Evolutionary conservation across 2,329 filamentous ascomycete genomes (phyloP).

Genomic region (Phialophora verrucosa): DNA sequence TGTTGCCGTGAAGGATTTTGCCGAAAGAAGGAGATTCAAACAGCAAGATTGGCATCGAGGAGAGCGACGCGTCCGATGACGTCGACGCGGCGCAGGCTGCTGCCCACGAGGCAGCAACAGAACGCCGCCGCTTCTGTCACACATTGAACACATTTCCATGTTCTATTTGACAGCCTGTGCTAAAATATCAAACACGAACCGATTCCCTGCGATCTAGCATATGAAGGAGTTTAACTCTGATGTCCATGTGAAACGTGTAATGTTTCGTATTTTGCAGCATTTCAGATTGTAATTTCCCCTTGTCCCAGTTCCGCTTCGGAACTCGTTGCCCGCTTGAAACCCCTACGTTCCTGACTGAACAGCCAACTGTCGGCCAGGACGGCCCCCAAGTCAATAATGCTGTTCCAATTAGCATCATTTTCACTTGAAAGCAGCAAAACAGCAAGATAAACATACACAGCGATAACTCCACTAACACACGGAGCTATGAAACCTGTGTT

Average conservation of each 20-base stretch:
- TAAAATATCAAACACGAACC: no score
- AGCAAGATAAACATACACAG: not conserved
- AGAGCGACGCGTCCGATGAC: not conserved
- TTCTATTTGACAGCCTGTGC: no score
- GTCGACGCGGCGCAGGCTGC: not conserved
- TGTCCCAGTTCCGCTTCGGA: not conserved
- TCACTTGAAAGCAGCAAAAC: not conserved
- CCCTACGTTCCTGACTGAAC: slow-evolving; percentile 1
- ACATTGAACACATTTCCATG: no score
- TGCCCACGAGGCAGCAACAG: no score
- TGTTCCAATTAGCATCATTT: not conserved
- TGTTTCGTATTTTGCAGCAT: not conserved
- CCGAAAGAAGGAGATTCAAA: no score
- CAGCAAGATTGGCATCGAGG: no score
- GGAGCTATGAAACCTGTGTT: slow-evolving; percentile 1
- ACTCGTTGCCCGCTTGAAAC: not conserved
- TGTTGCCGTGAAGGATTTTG: no score
- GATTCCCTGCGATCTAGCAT: no score
- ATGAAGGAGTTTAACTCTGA: no score
- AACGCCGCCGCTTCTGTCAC: no score
- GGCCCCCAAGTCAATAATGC: not conserved
- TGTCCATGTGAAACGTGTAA: no score
- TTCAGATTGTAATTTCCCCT: not conserved
- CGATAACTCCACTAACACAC: not conserved
- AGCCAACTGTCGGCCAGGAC: not conserved